A percentile compares a stretch with the other conserved stretches of the same genome.
These are phyloP conservation scores for Ascochyta pisi DNA, from an alignment of 2,329 filamentous ascomycete genomes.

Conservation along the genomic window DNA sequence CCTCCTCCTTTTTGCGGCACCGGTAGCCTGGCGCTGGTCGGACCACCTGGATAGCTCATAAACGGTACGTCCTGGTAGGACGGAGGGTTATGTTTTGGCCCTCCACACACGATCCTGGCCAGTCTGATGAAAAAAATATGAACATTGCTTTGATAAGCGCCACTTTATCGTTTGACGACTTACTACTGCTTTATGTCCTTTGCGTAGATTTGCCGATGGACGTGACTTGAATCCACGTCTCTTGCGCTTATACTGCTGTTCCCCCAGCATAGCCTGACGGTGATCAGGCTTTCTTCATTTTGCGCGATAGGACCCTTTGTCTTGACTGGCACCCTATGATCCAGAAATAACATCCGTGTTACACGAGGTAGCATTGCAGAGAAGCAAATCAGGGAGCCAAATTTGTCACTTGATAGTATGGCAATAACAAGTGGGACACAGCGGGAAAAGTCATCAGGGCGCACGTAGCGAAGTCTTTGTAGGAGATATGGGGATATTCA, in stretches of 20 bases:
- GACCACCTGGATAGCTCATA: conserved; percentile 26
- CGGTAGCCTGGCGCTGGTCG: conserved; percentile 30
- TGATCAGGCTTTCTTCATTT: too few species aligned
- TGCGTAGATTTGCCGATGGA: neutral
- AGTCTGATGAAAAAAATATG: conserved; percentile 28
- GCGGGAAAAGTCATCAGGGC: neutral
- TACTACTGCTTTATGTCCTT: neutral
- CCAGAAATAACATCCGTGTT: neutral
- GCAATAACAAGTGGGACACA: neutral
- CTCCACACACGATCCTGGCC: conserved; percentile 12
- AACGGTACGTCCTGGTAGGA: conserved; percentile 25
- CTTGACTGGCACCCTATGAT: neutral
- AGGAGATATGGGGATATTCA: neutral
- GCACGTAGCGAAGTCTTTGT: neutral
- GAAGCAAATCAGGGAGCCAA: neutral
- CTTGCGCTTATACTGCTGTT: neutral
- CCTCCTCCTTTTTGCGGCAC: conserved; percentile 20
- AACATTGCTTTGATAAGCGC: conserved; percentile 16
- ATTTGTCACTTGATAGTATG: neutral
- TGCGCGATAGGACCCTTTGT: neutral
- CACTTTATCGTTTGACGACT: neutral
- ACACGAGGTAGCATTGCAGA: neutral
- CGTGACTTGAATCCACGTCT: neutral
- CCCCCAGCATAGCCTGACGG: too few species aligned
- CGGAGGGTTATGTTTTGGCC: conserved; percentile 7